Evolutionary conservation across 1,284 basidiomycete genomes (phyloP), one percentile per base, ranked within the genome.

Genomic region (Malassezia cuniculi): DNA sequence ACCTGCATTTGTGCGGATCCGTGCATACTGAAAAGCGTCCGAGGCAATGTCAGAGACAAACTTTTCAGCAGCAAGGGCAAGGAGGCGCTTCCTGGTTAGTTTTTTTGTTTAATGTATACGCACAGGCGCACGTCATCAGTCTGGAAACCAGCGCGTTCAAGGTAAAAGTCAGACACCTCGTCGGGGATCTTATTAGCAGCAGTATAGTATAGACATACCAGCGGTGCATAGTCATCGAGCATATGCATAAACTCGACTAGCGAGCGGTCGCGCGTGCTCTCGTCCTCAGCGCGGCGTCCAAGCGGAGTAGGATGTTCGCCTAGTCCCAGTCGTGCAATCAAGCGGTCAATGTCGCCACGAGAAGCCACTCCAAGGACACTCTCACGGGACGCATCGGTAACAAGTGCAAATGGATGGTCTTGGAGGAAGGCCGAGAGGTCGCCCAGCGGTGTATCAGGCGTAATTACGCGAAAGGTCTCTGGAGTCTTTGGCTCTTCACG

Each of bases 21-120:
- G 81, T 3, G 93, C 90, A 68, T 95, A 93, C 63, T 95, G 87
- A 69, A 86, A 97, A 11, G 93, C 87, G 68, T 99, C 93, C 7
- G 84, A 78, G 2, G 90, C 84, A 49, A 99, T 90, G 68, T 97
- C 93, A 9, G 86, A 83, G 28, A 97, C 81, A 66, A 99, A 97
- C 66, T 97, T 97, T 67, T 99, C 93, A 0, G 90, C 86, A 1
- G 93, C 89, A 20, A 97, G 76, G 0, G 89, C 89, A 17, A 99
- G 73, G 6, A 99, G 76, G 5, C 90, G 80, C 71, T 93, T 94
- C 48, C 38, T 33, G 21, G 34, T 10, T 31, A 8, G 9, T 18
- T 5, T 10, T 27, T 10, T 19, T 14, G 12, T 7, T 17, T 12
- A 17, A 14, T 16, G 21, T n/a, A n/a, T 20, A 52, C 54, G 34